Percentiles rank a stretch among this genome's conserved stretches.
phyloP scores from a whole-genome alignment of 1,284 basidiomycete species.

The Sphaerobolus stellatus region DNA sequence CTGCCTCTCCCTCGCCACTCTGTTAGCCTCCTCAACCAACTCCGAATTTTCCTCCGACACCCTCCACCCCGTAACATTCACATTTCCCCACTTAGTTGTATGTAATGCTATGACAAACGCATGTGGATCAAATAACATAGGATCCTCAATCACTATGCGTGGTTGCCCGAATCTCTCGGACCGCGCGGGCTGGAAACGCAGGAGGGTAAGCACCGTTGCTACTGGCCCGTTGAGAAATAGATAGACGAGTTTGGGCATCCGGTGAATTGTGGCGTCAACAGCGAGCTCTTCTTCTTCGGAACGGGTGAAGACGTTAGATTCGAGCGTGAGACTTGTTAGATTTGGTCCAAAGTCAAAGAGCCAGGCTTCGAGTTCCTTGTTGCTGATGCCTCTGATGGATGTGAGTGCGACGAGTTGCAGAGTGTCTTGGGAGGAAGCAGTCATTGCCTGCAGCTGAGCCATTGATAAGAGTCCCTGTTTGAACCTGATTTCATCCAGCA shows the following conservation, averaged over 20 bases:
- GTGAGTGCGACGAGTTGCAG: not conserved
- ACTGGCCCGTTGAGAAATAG: not conserved
- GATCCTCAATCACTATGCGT: not conserved
- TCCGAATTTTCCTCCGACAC: not conserved
- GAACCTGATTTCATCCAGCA: not conserved
- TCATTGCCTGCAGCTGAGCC: not conserved
- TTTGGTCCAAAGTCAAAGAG: not conserved
- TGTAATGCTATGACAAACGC: not conserved
- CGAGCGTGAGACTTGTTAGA: not conserved
- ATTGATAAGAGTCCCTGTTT: not conserved
- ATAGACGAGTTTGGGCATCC: not conserved
- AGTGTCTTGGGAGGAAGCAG: not conserved
- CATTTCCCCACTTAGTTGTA: not conserved
- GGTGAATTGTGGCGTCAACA: not conserved
- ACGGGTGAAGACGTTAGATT: not conserved
- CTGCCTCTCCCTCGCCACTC: not conserved
- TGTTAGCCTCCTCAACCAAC: not conserved
- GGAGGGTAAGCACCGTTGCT: not conserved
- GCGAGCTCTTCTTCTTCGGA: not conserved
- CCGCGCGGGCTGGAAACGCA: not conserved
- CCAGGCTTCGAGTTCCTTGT: not conserved
- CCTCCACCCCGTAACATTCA: not conserved
- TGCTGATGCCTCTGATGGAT: not conserved
- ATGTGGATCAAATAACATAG: not conserved
- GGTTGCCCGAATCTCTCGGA: not conserved